Evolutionary conservation across 345 rosid genomes (phyloP).

Genomic region (Garcia nutans): DNA sequence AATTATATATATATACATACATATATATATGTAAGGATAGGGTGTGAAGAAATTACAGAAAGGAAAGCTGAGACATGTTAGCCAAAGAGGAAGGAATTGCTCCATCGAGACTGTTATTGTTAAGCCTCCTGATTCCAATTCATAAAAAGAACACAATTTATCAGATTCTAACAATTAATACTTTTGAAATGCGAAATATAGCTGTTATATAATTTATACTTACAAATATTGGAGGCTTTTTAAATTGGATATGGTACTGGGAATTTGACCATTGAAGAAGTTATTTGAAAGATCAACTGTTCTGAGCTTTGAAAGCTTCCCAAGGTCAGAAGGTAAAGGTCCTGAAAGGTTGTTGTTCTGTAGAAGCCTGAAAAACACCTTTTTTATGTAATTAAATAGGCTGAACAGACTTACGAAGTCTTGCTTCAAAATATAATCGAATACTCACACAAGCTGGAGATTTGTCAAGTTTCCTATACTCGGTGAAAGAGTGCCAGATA

Average conservation of each 20-base stretch:
- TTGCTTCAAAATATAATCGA: neutral
- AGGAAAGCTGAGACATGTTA: slow-evolving; percentile 72
- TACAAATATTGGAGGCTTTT: slow-evolving; percentile 73
- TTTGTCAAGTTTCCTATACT: slow-evolving; percentile 75
- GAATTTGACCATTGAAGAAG: slow-evolving; percentile 64
- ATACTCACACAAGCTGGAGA: slow-evolving; percentile 76
- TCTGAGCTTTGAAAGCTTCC: slow-evolving; percentile 65
- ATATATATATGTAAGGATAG: neutral
- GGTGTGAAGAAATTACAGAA: slow-evolving; percentile 54
- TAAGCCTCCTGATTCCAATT: slow-evolving; percentile 62
- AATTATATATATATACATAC: neutral
- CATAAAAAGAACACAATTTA: slow-evolving; percentile 7
- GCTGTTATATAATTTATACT: slow-evolving; percentile 18
- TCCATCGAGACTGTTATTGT: slow-evolving; percentile 71
- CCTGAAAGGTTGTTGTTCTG: slow-evolving; percentile 86
- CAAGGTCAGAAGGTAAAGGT: slow-evolving; percentile 64
- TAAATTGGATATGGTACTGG: slow-evolving; percentile 50
- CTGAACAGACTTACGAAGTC: neutral
- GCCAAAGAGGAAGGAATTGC: slow-evolving; percentile 68
- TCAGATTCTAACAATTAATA: slow-evolving; percentile 1
- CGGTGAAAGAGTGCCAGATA: slow-evolving; percentile 69
- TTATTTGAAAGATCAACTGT: slow-evolving; percentile 87
- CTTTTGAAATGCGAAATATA: neutral
- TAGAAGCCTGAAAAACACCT: slow-evolving; percentile 51
- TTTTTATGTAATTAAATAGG: slow-evolving; percentile 1